phyloP scores from a whole-genome alignment of 164 flowering plant genomes.

The Annona squamosa region DNA sequence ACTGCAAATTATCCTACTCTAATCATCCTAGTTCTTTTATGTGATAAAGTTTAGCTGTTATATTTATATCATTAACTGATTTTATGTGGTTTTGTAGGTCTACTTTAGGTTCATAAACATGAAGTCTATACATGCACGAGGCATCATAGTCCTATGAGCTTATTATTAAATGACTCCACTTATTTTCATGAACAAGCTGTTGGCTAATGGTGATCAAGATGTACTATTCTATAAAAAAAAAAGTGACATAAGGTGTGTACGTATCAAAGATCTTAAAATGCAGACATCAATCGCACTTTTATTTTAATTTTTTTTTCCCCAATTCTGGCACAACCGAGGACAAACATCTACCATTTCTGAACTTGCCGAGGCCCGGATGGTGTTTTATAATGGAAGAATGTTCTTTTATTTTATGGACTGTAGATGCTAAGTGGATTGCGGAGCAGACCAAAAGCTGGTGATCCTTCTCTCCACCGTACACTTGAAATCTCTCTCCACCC shows the following conservation, averaged over 20 bases:
- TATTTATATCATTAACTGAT: too few relatives aligned
- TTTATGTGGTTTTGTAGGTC: too few relatives aligned
- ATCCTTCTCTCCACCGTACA: background rate
- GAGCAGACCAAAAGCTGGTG: background rate
- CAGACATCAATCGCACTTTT: background rate
- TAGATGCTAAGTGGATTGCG: background rate
- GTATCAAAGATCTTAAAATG: background rate
- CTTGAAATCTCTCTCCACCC: background rate
- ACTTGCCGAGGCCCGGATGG: slow-evolving; percentile 1
- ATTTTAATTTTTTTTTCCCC: background rate
- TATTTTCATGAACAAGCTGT: background rate
- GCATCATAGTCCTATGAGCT: background rate
- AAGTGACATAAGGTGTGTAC: background rate
- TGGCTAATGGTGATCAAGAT: background rate
- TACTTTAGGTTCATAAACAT: too few relatives aligned
- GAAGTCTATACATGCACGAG: background rate
- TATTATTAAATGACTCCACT: background rate
- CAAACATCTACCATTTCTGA: background rate
- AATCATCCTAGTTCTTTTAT: too few relatives aligned
- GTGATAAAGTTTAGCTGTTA: too few relatives aligned
- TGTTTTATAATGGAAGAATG: slow-evolving; percentile 6
- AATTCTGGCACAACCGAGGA: background rate
- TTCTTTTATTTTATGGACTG: slow-evolving; percentile 5
- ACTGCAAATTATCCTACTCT: too few relatives aligned
- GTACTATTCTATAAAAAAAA: background rate